These are phyloP conservation scores for Volvox reticuliferus DNA, from an alignment of 139 green algal species.

Conservation along the genomic window DNA sequence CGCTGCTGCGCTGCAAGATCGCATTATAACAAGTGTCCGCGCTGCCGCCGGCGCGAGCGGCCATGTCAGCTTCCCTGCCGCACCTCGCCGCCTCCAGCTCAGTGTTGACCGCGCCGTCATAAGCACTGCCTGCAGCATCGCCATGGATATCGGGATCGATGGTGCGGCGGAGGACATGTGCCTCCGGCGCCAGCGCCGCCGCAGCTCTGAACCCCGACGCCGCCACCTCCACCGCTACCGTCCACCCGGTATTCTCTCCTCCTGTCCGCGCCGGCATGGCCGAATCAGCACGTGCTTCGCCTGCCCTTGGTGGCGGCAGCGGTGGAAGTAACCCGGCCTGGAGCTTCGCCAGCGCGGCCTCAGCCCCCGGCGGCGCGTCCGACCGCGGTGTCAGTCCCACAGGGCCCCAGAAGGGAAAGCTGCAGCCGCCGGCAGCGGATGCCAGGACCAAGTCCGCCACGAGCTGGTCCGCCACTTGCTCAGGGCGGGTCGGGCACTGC, in stretches of 20 bases:
- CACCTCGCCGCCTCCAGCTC: background rate
- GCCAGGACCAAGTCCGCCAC: background rate
- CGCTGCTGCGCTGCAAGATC: constrained; percentile 39
- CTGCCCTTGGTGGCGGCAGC: background rate
- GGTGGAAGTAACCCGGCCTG: background rate
- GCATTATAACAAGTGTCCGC: constrained; percentile 13
- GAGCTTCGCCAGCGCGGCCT: constrained; percentile 20
- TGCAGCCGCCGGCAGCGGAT: background rate
- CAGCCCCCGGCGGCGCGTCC: constrained; percentile 9
- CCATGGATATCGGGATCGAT: background rate
- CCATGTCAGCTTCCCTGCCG: background rate
- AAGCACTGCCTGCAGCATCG: background rate
- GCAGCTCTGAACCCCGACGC: background rate
- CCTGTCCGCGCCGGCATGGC: background rate
- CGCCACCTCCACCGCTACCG: constrained; percentile 28
- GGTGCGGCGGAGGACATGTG: background rate
- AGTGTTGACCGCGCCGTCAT: background rate
- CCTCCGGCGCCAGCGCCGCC: background rate
- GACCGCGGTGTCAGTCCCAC: background rate
- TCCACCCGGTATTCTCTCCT: constrained; percentile 17
- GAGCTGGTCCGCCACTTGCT: constrained; percentile 3
- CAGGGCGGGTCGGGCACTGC: background rate
- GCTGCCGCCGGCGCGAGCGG: background rate
- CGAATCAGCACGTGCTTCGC: no score
- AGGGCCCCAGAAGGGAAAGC: constrained; percentile 26